phyloP scores from a whole-genome alignment of 257 asterid genomes.

The Solanum chaucha region DNA sequence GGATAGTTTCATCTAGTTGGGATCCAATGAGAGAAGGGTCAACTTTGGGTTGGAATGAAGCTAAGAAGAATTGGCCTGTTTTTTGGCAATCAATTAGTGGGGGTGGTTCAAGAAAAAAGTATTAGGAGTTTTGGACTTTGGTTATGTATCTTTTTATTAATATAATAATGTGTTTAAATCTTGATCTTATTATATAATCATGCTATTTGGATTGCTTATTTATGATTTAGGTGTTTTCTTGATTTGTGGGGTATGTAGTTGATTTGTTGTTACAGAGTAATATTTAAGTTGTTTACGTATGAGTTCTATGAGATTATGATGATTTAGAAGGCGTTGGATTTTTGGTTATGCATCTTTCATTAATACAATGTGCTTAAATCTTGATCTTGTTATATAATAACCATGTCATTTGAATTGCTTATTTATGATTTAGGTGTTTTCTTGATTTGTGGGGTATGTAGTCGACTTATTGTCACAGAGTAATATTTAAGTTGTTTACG shows the following conservation, averaged over 20 bases:
- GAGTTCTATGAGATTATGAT: no score
- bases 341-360: not conserved
- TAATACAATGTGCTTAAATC: not conserved
- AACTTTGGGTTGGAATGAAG: slow-evolving; percentile 86
- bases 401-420: not conserved
- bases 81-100: slow-evolving; percentile 77
- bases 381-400: not conserved
- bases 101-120: slow-evolving; percentile 34
- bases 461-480: not conserved
- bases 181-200: not conserved
- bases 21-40: slow-evolving; percentile 96
- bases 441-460: no score
- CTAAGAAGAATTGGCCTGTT: slow-evolving; percentile 91
- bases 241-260: not conserved
- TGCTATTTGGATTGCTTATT: not conserved
- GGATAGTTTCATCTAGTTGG: slow-evolving; percentile 97
- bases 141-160: not conserved
- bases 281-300: no score
- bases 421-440: not conserved
- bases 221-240: not conserved
- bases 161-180: not conserved
- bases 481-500: no score
- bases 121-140: slow-evolving; percentile 7
- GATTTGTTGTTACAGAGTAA: no score
- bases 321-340: not conserved